Conservation (phyloP, 495 filamentous ascomycete species). For the Aspergillus avenaceus region DNA sequence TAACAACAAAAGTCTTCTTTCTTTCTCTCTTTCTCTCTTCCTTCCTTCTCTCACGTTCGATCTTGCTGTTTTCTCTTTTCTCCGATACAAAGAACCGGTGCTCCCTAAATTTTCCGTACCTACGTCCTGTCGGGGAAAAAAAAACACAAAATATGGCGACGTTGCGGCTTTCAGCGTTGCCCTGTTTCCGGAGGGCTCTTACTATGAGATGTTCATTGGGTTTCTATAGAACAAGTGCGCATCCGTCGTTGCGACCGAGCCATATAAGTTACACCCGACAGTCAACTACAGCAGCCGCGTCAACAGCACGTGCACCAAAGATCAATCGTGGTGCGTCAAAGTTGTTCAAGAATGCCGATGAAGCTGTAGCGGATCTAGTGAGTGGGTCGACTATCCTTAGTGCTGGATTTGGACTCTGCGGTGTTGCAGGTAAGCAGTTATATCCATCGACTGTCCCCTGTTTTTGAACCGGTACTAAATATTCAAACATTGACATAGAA, state of each 20-base stretch:
- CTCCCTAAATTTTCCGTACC: too few relatives aligned
- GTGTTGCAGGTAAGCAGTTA: conserved; percentile 73
- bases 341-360: conserved; percentile 67
- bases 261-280: conserved; percentile 10
- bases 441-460: too few relatives aligned
- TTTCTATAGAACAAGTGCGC: conserved; percentile 11
- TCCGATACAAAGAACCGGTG: too few relatives aligned
- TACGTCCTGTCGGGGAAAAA: too few relatives aligned
- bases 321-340: conserved; percentile 50
- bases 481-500: too few relatives aligned
- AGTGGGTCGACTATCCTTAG: conserved; percentile 69
- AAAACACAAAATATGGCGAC: conserved; percentile 22
- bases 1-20: conserved; percentile 3
- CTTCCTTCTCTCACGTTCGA: not conserved
- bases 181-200: conserved; percentile 26
- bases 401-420: conserved; percentile 84
- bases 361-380: conserved; percentile 71
- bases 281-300: conserved; percentile 19
- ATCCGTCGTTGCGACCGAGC: conserved; percentile 10
- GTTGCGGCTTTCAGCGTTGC: conserved; percentile 22
- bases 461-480: too few relatives aligned
- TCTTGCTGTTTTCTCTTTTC: not conserved
- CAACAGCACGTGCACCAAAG: conserved; percentile 20
- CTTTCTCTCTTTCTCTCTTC: not conserved
- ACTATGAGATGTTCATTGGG: conserved; percentile 20